Evolutionary conservation across 305 asterid genomes (phyloP).

Genomic region (Stenogyne calaminthoides): DNA sequence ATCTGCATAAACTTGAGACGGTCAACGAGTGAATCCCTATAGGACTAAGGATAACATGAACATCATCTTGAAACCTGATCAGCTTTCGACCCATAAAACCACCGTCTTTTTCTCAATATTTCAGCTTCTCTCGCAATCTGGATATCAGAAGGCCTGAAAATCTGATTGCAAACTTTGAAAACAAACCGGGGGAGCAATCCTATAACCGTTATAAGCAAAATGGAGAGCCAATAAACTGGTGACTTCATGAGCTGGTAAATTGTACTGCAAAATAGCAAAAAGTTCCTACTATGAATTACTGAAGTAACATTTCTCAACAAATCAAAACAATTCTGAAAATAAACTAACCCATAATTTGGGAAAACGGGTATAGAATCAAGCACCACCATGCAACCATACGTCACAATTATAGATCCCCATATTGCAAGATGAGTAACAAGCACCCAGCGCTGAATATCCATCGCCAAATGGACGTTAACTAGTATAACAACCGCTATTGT

Average conservation of each 20-base stretch:
- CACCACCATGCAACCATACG: slow-evolving; percentile 84
- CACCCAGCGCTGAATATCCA: slow-evolving; percentile 90
- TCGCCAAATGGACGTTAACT: slow-evolving; percentile 92
- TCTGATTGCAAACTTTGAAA: slow-evolving; percentile 67
- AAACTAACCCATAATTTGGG: slow-evolving; percentile 85
- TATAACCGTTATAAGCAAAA: slow-evolving; percentile 66
- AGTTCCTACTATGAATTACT: slow-evolving; percentile 23
- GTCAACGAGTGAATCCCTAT: slow-evolving; percentile 31
- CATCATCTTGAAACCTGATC: slow-evolving; percentile 53
- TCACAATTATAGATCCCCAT: slow-evolving; percentile 90
- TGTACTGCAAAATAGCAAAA: slow-evolving; percentile 64
- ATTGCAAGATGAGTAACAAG: slow-evolving; percentile 72
- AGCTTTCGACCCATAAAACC: slow-evolving; percentile 44
- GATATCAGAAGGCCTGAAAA: slow-evolving; percentile 88
- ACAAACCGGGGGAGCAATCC: slow-evolving; percentile 92
- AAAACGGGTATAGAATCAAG: slow-evolving; percentile 76
- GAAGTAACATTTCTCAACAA: slow-evolving; percentile 4
- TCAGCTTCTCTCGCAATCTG: slow-evolving; percentile 96
- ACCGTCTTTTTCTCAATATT: slow-evolving; percentile 53
- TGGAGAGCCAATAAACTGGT: slow-evolving; percentile 87
- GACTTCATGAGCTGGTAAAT: slow-evolving; percentile 75
- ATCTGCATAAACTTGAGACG: slow-evolving; percentile 39
- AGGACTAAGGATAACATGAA: slow-evolving; percentile 31
- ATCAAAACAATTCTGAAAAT: slow-evolving; percentile 15
- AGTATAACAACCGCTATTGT: slow-evolving; percentile 86